Conservation (phyloP, 257 asterid species). For the Solanum tarijense region DNA sequence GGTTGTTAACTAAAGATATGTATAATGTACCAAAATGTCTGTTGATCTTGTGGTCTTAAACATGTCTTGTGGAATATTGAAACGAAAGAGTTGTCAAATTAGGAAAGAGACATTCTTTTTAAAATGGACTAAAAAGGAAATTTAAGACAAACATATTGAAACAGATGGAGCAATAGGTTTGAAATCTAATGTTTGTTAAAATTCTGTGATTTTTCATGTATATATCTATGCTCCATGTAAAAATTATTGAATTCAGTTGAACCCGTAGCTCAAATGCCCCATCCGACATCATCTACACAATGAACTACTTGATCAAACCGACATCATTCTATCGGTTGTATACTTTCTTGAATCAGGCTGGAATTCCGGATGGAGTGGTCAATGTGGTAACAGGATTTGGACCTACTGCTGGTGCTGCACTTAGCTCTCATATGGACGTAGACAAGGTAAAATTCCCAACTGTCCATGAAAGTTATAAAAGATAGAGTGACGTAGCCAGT, state of each 20-base stretch:
- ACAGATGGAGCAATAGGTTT: no score
- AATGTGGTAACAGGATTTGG: slow-evolving; percentile 39
- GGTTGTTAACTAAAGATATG: no score
- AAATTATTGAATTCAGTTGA: not conserved
- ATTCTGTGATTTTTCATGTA: not conserved
- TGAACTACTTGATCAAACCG: not conserved
- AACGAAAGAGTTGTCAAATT: no score
- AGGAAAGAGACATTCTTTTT: no score
- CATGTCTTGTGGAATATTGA: no score
- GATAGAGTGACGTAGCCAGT: not conserved
- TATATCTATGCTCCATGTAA: not conserved
- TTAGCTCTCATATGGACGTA: slow-evolving; percentile 35
- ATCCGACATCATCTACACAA: not conserved
- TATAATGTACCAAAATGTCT: no score
- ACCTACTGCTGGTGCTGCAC: slow-evolving; percentile 29
- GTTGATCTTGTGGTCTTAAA: no score
- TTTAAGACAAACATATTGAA: no score
- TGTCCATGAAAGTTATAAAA: not conserved
- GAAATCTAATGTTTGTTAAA: no score
- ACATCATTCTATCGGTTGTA: not conserved
- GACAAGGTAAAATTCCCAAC: slow-evolving; percentile 19
- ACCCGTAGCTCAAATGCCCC: not conserved
- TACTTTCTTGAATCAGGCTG: slow-evolving; percentile 19
- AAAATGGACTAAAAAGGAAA: fast-evolving
- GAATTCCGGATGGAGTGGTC: slow-evolving; percentile 34